Evolutionary conservation across 2,329 filamentous ascomycete genomes (phyloP).

Genomic region (Ceratocystis albifundus): DNA sequence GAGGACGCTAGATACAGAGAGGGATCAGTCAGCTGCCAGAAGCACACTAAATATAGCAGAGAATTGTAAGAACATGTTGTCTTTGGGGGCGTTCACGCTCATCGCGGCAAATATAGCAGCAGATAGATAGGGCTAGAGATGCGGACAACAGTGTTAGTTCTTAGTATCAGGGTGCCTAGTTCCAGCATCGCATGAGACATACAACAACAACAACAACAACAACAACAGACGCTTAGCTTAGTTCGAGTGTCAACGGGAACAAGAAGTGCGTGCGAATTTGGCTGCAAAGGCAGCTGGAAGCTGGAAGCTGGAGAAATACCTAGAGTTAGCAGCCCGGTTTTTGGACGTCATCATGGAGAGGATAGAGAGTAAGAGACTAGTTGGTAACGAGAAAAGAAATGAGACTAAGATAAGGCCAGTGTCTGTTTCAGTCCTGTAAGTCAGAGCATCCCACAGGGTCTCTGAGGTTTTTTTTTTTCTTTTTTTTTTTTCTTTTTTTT

Average conservation of each 20-base stretch:
- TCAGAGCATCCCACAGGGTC: no score
- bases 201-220: no score
- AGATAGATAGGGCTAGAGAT: not conserved
- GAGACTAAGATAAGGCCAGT: not conserved
- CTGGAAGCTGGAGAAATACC: not conserved
- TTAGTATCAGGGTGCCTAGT: not conserved
- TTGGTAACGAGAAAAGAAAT: not conserved
- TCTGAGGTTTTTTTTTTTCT: no score
- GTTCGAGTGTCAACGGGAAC: not conserved
- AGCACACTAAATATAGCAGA: not conserved
- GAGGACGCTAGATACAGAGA: not conserved
- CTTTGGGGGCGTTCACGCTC: no score
- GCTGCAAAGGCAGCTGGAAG: not conserved
- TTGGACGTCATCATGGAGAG: not conserved
- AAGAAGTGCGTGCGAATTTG: not conserved
- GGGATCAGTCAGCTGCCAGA: not conserved
- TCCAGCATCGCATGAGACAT: no score
- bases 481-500: no score
- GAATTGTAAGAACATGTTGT: no score
- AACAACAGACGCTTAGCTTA: no score
- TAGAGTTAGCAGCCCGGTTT: not conserved
- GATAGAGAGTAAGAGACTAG: no score
- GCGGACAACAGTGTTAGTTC: not conserved
- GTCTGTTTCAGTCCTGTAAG: not conserved
- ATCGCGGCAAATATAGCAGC: not conserved